These are phyloP conservation scores for Carpinus viminea DNA, from an alignment of 306 rosid genomes.

Conservation along the genomic window DNA sequence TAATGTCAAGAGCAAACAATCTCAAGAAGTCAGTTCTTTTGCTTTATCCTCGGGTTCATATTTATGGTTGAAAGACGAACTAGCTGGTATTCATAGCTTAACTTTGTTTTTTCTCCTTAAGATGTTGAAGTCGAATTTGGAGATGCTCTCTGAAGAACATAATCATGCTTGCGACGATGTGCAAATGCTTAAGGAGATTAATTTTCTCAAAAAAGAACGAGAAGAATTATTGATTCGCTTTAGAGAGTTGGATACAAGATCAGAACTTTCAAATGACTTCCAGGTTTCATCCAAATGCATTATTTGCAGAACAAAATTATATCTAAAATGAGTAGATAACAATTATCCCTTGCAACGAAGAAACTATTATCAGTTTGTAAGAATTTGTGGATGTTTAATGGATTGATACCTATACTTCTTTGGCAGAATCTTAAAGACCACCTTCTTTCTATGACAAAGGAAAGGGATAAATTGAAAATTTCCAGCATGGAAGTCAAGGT, in stretches of 20 bases:
- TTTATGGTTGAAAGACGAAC: slow-evolving; percentile 15
- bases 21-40: slow-evolving; percentile 48
- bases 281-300: slow-evolving; percentile 41
- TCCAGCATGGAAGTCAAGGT: slow-evolving; percentile 57
- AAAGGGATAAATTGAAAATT: slow-evolving; percentile 63
- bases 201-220: slow-evolving; percentile 27
- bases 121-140: slow-evolving; percentile 29
- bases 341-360: slow-evolving; percentile 8
- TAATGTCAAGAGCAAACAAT: slow-evolving; percentile 27
- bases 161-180: slow-evolving; percentile 24
- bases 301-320: slow-evolving; percentile 6
- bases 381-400: slow-evolving; percentile 22
- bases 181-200: slow-evolving; percentile 30
- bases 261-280: slow-evolving; percentile 36
- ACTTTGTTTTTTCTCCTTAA: slow-evolving; percentile 17
- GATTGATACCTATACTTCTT: slow-evolving; percentile 24
- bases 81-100: slow-evolving; percentile 14
- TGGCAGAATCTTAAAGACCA: slow-evolving; percentile 52
- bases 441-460: slow-evolving; percentile 45
- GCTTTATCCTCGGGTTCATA: slow-evolving; percentile 11
- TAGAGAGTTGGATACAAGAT: slow-evolving; percentile 29
- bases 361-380: background rate
- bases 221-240: slow-evolving; percentile 32
- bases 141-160: slow-evolving; percentile 20
- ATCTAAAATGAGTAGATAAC: slow-evolving; percentile 7